Evolutionary conservation across 192 early-diverging fungal species (phyloP), one percentile per base, ranked within the genome.

Genomic region (Coemansia sp.): DNA sequence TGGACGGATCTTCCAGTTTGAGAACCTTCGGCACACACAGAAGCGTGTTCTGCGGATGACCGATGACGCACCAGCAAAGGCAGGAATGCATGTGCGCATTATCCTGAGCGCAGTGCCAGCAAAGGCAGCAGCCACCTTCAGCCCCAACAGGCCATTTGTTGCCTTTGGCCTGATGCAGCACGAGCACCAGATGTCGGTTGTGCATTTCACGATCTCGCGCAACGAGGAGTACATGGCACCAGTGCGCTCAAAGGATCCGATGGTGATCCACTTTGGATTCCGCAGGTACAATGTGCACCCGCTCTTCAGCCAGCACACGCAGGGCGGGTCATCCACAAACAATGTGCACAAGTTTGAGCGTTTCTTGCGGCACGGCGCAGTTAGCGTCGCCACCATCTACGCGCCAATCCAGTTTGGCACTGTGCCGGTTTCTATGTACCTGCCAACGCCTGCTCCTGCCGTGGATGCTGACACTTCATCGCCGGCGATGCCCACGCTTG

Each of bases 301-400:
- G n/a, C 73, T 97, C 59, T 99, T 92, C 67, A 97, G 94, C 53
- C 89, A 93, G 69, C 87, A 93, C 76, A 85, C 89, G 20, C 86
- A 85, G 11, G 90, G 89, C 61, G 88, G 91, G 35, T 84, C 89
- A 45, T 85, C 89, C 17, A 85, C 86, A 29, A 99, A 99, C 75
- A 90, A 92, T 67, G 95, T 98, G 38, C 91, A 94, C 83, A 96
- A 96, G 84, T 95, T 91, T 74, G 93, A 96, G 75, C 87, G 95
- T 19, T 99, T 96, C 83, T 74, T 96, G 57, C 88, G 89, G 70
- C 83, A 76, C 22, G 92, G 91, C 40, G 71, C 85, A 15, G 82
- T 86, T 10, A 84, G 84, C 29, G 85, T 97, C 4, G 97, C 86
- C 35, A 94, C 91, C n/a, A 84, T 95, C 14, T 99, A 90, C 77